A percentile compares a stretch with the other conserved stretches of the same genome.
phyloP scores from a whole-genome alignment of 495 filamentous ascomycete genomes.

The Penicillium angulare region DNA sequence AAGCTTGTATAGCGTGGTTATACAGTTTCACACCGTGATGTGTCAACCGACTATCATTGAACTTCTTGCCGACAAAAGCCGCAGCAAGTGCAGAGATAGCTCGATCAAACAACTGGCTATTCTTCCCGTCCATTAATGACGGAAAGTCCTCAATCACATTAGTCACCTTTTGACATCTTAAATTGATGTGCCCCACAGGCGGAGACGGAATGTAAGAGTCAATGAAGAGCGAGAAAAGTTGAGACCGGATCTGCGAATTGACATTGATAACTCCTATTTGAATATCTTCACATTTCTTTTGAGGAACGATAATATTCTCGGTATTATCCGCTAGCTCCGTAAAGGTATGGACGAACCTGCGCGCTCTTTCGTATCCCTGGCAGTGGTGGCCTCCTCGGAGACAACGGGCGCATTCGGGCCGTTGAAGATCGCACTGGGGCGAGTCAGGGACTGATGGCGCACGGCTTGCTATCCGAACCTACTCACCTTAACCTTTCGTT shows the following conservation, averaged over 20 bases:
- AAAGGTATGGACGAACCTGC: conserved; percentile 14
- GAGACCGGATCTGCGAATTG: conserved; percentile 15
- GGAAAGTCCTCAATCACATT: conserved; percentile 15
- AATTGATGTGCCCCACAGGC: conserved; percentile 2
- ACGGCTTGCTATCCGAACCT: not conserved
- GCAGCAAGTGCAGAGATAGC: conserved; percentile 11
- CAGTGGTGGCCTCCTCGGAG: conserved; percentile 13
- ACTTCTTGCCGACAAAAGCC: conserved; percentile 15
- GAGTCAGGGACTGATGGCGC: too few relatives aligned
- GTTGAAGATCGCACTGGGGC: conserved; percentile 13
- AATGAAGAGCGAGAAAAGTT: conserved; percentile 15
- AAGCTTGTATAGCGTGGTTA: conserved; percentile 10
- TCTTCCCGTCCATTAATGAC: conserved; percentile 2
- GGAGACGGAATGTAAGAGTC: conserved; percentile 13
- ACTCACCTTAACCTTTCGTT: conserved; percentile 13
- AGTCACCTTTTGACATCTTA: conserved; percentile 5
- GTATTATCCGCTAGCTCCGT: not conserved
- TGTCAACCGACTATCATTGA: conserved; percentile 7
- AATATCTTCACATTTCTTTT: not conserved
- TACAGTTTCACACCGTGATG: conserved; percentile 9
- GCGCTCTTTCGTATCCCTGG: conserved; percentile 6
- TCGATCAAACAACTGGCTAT: conserved; percentile 14
- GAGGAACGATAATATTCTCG: not conserved
- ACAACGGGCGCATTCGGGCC: conserved; percentile 12
- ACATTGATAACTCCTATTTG: conserved; percentile 8